Conservation (phyloP, 1,139 yeast genomes). For the Pichia sp. region DNA sequence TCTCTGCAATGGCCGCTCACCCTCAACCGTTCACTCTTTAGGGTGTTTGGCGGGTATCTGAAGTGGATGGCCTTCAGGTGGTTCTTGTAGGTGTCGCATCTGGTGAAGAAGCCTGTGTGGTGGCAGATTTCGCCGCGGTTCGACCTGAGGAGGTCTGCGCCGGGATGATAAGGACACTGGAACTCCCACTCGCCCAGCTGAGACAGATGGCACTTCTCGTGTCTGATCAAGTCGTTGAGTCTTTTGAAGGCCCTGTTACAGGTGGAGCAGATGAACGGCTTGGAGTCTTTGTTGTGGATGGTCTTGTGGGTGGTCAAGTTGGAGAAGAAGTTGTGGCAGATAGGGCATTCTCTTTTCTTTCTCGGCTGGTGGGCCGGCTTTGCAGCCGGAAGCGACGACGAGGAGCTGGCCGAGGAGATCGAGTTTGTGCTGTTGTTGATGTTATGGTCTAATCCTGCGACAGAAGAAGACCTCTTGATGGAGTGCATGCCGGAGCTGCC, state of each 20-base stretch:
- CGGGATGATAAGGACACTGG: slow-evolving; percentile 40
- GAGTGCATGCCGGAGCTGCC: background rate
- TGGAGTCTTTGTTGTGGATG: slow-evolving; percentile 69
- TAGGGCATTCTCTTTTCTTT: slow-evolving; percentile 80
- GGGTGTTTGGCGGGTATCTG: slow-evolving; percentile 82
- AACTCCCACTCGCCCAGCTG: slow-evolving; percentile 54
- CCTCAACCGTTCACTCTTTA: slow-evolving; percentile 65
- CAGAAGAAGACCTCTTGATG: background rate
- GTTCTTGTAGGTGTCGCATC: slow-evolving; percentile 89
- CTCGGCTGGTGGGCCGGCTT: slow-evolving; percentile 29
- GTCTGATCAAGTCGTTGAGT: slow-evolving; percentile 80
- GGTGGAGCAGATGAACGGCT: slow-evolving; percentile 74
- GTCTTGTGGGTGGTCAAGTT: slow-evolving; percentile 84
- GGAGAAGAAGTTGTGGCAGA: slow-evolving; percentile 69
- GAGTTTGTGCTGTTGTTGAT: background rate
- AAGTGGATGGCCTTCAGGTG: slow-evolving; percentile 88
- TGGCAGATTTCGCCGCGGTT: slow-evolving; percentile 47
- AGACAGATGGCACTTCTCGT: slow-evolving; percentile 78
- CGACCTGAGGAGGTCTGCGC: slow-evolving; percentile 2
- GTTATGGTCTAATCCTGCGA: background rate
- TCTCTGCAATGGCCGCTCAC: slow-evolving; percentile 73
- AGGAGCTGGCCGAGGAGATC: background rate
- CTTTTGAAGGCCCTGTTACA: slow-evolving; percentile 86
- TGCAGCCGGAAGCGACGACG: background rate
- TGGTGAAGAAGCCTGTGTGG: slow-evolving; percentile 73